Evolutionary conservation across 768 basidiomycete species (phyloP).

Genomic region (Boletus patriciae): DNA sequence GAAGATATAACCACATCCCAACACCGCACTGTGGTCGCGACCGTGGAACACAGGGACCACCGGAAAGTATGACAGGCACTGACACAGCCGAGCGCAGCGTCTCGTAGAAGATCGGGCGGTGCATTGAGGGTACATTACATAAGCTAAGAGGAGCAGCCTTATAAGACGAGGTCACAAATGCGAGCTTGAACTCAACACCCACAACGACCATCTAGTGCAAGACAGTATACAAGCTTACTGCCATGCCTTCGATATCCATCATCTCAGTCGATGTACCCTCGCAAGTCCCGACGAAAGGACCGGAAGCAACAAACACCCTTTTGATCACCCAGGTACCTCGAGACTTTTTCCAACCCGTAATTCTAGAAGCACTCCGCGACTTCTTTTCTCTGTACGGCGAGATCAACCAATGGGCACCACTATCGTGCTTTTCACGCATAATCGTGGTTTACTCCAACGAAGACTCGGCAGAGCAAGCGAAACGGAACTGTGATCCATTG

Average conservation of each 20-base stretch:
- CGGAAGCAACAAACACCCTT: constrained; percentile 71
- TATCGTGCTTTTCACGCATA: constrained; percentile 78
- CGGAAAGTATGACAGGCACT: constrained; percentile 1
- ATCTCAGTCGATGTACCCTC: constrained; percentile 14
- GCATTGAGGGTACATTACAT: constrained; percentile 17
- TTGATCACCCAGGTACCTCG: constrained; percentile 76
- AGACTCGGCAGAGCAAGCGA: constrained; percentile 66
- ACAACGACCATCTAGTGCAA: constrained; percentile 5
- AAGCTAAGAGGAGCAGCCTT: constrained; percentile 5
- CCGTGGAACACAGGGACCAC: constrained; percentile 13
- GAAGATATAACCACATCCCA: neutral
- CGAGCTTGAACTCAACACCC: constrained; percentile 1
- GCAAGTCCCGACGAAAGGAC: neutral
- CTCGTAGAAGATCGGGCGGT: constrained; percentile 3
- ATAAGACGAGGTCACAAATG: constrained; percentile 3
- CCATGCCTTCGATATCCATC: constrained; percentile 33
- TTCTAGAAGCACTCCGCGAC: constrained; percentile 61
- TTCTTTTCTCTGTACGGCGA: constrained; percentile 79
- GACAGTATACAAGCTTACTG: neutral
- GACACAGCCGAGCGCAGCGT: constrained; percentile 23
- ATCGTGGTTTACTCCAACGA: constrained; percentile 74
- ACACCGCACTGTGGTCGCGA: constrained; percentile 14
- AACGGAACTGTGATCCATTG: constrained; percentile 63
- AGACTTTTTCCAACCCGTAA: constrained; percentile 70
- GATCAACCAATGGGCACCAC: constrained; percentile 89